A percentile compares a stretch with the other conserved stretches of the same genome.
phyloP scores from a whole-genome alignment of 805 yeast species.

The Brettanomyces nanus region DNA sequence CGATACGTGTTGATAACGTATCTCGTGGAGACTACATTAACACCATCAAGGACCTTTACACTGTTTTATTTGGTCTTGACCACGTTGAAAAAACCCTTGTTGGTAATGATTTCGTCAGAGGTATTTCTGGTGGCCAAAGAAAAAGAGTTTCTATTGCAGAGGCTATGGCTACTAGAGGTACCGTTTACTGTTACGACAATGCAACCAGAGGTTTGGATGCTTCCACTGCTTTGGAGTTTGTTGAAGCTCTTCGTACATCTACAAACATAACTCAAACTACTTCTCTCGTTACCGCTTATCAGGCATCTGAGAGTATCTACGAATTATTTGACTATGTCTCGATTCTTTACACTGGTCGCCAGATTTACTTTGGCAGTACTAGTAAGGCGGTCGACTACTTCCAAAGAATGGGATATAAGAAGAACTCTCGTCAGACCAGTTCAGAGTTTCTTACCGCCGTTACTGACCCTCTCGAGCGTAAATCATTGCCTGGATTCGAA shows the following conservation, averaged over 20 bases:
- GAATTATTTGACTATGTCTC: conserved; percentile 51
- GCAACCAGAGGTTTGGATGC: conserved; percentile 65
- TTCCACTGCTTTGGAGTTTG: conserved; percentile 61
- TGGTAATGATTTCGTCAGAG: conserved; percentile 57
- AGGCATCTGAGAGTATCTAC: conserved; percentile 57
- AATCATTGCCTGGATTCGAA: conserved; percentile 40
- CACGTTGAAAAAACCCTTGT: conserved; percentile 55
- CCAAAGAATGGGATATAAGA: conserved; percentile 49
- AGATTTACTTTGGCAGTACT: conserved; percentile 50
- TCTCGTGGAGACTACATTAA: conserved; percentile 32
- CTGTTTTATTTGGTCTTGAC: conserved; percentile 45
- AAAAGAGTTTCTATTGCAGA: conserved; percentile 64
- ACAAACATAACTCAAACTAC: conserved; percentile 48
- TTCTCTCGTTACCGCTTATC: conserved; percentile 56
- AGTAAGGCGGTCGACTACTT: conserved; percentile 45
- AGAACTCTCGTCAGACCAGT: conserved; percentile 57
- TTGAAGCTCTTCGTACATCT: conserved; percentile 48
- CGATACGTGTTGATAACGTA: conserved; percentile 29
- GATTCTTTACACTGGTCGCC: conserved; percentile 51
- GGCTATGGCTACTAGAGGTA: conserved; percentile 43
- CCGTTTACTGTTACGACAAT: conserved; percentile 56
- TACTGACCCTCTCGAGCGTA: conserved; percentile 56
- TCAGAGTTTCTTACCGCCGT: conserved; percentile 62
- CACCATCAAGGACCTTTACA: conserved; percentile 36
- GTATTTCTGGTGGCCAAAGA: conserved; percentile 66